A percentile compares a stretch with the other conserved stretches of the same genome.
phyloP scores from a whole-genome alignment of 306 rosid species.

The Cyamopsis tetragonoloba region DNA sequence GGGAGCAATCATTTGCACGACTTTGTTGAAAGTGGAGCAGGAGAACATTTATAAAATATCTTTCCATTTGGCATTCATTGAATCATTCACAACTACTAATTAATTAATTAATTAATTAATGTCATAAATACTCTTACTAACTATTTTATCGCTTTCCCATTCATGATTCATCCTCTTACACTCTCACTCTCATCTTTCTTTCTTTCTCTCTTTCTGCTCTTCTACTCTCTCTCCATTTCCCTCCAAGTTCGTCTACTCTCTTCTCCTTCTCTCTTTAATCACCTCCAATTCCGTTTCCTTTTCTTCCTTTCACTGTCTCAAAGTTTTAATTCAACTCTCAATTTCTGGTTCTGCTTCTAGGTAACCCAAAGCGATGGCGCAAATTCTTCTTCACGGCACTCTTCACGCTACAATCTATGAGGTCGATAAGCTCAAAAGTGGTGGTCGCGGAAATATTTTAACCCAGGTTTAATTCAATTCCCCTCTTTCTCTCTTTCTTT shows the following conservation, averaged over 20 bases:
- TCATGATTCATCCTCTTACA: not conserved
- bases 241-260: no score
- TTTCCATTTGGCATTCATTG: not conserved
- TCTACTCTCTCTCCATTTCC: no score
- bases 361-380: constrained; percentile 70
- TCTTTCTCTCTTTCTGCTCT: no score
- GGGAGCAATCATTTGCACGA: not conserved
- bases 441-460: constrained; percentile 3
- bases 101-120: no score
- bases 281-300: no score
- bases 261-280: no score
- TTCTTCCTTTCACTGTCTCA: no score
- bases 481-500: not conserved
- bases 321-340: no score
- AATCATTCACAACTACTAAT: not conserved
- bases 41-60: no score
- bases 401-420: constrained; percentile 86
- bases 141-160: no score
- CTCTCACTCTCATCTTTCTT: not conserved
- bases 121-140: no score
- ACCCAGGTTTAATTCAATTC: constrained; percentile 23
- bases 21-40: not conserved
- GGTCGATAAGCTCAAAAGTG: constrained; percentile 44
- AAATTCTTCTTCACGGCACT: constrained; percentile 71
- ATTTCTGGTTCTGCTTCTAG: no score